Conservation (phyloP, 2,329 filamentous ascomycete genomes). For the Atkinsonella hypoxylon region DNA sequence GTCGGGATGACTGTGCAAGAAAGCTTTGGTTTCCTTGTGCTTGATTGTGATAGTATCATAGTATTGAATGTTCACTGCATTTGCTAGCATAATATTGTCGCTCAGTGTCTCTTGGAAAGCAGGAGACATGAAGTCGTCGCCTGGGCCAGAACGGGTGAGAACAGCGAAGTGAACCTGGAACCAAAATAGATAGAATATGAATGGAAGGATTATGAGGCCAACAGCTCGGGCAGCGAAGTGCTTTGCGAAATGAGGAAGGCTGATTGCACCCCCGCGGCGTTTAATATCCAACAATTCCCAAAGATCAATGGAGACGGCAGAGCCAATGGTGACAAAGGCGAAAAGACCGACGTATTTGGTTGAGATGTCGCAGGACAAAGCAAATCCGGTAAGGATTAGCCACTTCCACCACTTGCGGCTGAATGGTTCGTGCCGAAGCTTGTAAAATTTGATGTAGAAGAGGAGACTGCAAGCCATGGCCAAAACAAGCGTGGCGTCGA, state of each 20-base stretch:
- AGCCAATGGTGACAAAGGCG: constrained; percentile 93
- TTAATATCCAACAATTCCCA: constrained; percentile 92
- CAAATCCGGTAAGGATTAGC: constrained; percentile 89
- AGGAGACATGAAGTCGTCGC: constrained; percentile 97
- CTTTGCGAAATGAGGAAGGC: constrained; percentile 67
- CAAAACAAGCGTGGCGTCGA: constrained; percentile 87
- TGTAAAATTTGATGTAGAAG: constrained; percentile 96
- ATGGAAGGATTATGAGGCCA: constrained; percentile 79
- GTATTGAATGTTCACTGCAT: constrained; percentile 78
- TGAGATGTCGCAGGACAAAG: constrained; percentile 92
- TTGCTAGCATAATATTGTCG: constrained; percentile 86
- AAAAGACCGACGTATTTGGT: constrained; percentile 97
- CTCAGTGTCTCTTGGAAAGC: constrained; percentile 95
- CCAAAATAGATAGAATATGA: constrained; percentile 98
- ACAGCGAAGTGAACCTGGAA: constrained; percentile 98
- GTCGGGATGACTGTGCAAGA: constrained; percentile 86
- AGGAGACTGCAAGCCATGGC: constrained; percentile 93
- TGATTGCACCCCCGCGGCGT: constrained; percentile 69
- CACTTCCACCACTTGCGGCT: constrained; percentile 99
- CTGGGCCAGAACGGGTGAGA: constrained; percentile 75
- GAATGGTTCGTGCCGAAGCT: constrained; percentile 80
- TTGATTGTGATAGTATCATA: constrained; percentile 77
- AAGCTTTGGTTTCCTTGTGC: constrained; percentile 96
- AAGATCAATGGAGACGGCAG: constrained; percentile 84
- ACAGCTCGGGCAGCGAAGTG: constrained; percentile 83